phyloP scores from a whole-genome alignment of 1,139 yeast species.

The Arxiozyma bovina region DNA sequence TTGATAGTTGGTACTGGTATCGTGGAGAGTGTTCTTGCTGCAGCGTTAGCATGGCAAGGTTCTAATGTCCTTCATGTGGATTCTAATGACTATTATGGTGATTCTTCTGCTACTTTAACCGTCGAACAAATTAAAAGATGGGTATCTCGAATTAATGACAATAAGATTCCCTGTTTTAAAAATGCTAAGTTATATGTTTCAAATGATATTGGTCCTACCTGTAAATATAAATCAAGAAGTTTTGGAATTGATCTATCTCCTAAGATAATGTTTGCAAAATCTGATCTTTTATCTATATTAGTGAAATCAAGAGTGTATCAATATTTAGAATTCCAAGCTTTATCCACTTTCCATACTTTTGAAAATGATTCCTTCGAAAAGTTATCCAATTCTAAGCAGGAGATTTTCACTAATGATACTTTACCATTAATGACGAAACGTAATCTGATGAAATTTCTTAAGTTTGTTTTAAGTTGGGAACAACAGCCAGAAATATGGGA shows the following conservation, averaged over 20 bases:
- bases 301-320: slow-evolving; percentile 80
- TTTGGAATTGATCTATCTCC: slow-evolving; percentile 90
- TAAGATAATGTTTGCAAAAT: slow-evolving; percentile 75
- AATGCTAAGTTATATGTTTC: slow-evolving; percentile 73
- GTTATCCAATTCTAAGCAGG: slow-evolving; percentile 76
- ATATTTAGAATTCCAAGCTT: slow-evolving; percentile 84
- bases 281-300: slow-evolving; percentile 70
- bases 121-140: slow-evolving; percentile 76
- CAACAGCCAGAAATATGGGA: slow-evolving; percentile 45
- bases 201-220: slow-evolving; percentile 34
- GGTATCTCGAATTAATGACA: slow-evolving; percentile 56
- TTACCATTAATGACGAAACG: slow-evolving; percentile 71
- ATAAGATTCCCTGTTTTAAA: slow-evolving; percentile 36
- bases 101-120: slow-evolving; percentile 73
- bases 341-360: slow-evolving; percentile 81
- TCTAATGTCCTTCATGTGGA: slow-evolving; percentile 84
- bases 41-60: slow-evolving; percentile 96
- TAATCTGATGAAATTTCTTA: slow-evolving; percentile 82
- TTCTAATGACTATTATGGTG: slow-evolving; percentile 77
- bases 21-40: slow-evolving; percentile 80
- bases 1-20: slow-evolving; percentile 88
- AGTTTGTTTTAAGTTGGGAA: slow-evolving; percentile 72
- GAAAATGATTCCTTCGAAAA: slow-evolving; percentile 87
- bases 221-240: slow-evolving; percentile 43
- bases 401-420: slow-evolving; percentile 84